Base-by-base conservation (phyloP, 192 early-diverging fungal species). In the Coemansia furcata region DNA sequence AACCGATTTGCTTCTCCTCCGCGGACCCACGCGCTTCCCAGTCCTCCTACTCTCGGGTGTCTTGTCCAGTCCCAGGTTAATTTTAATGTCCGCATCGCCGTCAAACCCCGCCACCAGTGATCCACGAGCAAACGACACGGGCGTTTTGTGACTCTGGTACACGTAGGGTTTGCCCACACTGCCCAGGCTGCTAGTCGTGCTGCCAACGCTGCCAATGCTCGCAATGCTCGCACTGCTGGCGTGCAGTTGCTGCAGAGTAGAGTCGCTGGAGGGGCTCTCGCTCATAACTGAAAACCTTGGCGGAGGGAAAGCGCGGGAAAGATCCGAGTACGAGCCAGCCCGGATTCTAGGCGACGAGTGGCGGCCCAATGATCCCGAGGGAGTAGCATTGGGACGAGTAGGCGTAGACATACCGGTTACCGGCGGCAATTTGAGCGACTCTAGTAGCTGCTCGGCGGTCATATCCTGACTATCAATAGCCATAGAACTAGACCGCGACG, bases 361-460 rank as follows among this genome's bases (percentile, higher is more conserved):
- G 30, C 77, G 68, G 26, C 77, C 72, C 1, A 74, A 42, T 4
- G 77, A 78, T 6, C 76, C 72, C n/a, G 30, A 19, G 1, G 68
- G 49, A 8, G 55, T 33, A 0, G 26, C 33, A 36, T 46, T 44
- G 61, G 38, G 30, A n/a, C 71, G 59, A 4, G 71, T 66, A 5
- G 67, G 67, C 39, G 70, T 57, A n/a, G 39, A 55, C 4, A 39
- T 36, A 17, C 39, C 36, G 9, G 35, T n/a, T 36, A 52, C 40
- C 11, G 69, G 14, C n/a, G 79, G 80, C 32, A 82, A 69, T 40
- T 77, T 77, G 10, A 82, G 68, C 35, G 80, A 76, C 60, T 82
- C 74, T 26, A 82, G 60, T 19, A 82, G 72, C 46, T 82, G 52
- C 46, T 82, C 80, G 29, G 80, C 65, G 4, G 80, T 82, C 71